Evolutionary conservation across 192 early-diverging fungal genomes (phyloP), one percentile per base, ranked within the genome.

Genomic region (Entomortierella chlamydospora): DNA sequence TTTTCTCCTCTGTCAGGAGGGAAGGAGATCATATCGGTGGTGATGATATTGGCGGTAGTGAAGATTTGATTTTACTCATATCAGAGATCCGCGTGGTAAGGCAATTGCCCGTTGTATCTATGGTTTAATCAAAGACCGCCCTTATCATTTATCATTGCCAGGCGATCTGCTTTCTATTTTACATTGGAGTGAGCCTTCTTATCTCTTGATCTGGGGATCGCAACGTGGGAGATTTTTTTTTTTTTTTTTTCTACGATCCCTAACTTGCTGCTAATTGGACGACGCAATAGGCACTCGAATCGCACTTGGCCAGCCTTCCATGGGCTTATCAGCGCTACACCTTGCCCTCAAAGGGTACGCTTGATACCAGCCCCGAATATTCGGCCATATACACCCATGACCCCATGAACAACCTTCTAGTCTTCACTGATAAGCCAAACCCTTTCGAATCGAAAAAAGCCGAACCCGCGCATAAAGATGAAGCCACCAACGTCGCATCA

Each of bases 401-500:
- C 76, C 95, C 96, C 28, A 76, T 96, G 49, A 92, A 92, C 59
- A 96, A 95, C 83, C 83, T 92, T 30, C 64, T 97, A 37, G 69
- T 88, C 34, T 93, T 97, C 66, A 91, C 89, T 26, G 82, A 91
- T 62, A 79, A 85, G 58, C 71, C 76, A n/a, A 76, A 76, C 73
- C 84, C 84, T 41, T 89, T 88, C 61, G 67, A 65, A 74, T 82
- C 73, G 50, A 64, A 68, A 60, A 50, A 71, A 68, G 37, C 42
- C 31, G 42, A 72, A 18, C 33, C 57, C 28, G 23, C 29, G 37
- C 20, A 53, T 25, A 47, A 72, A 47, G 33, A 41, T 17, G 23
- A 53, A 29, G 20, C 68, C 31, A 10, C 10, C 34, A 37, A 10
- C 10, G 34, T 37, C 10, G 50, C 22, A 10, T 15, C 23, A 20